These are phyloP conservation scores for Pseudisothecium myosuroides DNA, from an alignment of 225 moss, liverwort and hornwort species.

Conservation along the genomic window DNA sequence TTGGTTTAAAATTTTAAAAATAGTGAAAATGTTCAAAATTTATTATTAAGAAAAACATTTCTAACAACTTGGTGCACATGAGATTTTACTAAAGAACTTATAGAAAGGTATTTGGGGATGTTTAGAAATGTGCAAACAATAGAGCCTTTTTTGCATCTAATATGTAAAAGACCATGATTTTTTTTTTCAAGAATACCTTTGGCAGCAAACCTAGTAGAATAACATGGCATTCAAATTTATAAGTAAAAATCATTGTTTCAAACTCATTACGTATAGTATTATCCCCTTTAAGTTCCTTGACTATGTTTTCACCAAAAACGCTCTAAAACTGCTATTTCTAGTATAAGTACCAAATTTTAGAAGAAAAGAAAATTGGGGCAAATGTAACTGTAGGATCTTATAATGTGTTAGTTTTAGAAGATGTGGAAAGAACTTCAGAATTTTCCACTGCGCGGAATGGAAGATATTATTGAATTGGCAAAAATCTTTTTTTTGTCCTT, in stretches of 20 bases:
- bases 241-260: background rate
- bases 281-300: no score
- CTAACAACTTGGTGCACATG: background rate
- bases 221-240: background rate
- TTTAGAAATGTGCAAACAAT: background rate
- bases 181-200: background rate
- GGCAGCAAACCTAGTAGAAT: background rate
- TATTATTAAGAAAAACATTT: no score
- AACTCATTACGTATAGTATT: background rate
- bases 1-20: background rate
- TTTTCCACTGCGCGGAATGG: no score
- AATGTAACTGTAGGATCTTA: no score
- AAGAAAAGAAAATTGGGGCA: no score
- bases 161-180: background rate
- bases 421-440: no score
- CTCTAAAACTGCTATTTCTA: no score
- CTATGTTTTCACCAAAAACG: no score
- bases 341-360: no score
- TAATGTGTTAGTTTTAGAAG: no score
- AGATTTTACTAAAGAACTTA: background rate
- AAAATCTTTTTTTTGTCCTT: no score
- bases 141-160: background rate
- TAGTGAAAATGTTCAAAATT: background rate
- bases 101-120: background rate
- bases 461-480: no score